Evolutionary conservation across 345 rosid species (phyloP), one percentile per base, ranked within the genome.

Genomic region (Fremontodendron californicum): DNA sequence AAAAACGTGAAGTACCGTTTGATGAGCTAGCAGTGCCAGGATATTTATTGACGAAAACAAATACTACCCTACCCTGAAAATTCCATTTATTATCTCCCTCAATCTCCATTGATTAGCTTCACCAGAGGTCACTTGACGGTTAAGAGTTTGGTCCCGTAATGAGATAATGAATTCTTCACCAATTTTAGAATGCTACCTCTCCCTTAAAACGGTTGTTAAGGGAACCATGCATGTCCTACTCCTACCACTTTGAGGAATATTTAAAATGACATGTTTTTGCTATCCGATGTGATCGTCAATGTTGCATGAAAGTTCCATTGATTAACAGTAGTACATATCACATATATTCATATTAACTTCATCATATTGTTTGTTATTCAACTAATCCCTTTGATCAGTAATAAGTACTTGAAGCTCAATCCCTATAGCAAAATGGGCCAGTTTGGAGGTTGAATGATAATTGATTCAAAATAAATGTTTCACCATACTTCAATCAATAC

Each of bases 401-500:
- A 48, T 55, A 55, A 40, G 31, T 21, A 9, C 6, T 21, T 35
- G 71, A 42, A 58, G 63, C 40, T 29, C 39, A 61, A 61, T 61
- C 65, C 65, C 39, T 52, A 52, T 52, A 3, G 35, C 5, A 2
- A 6, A 68, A 68, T 45, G 73, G 35, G 55, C 21, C 73, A 25
- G 54, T 68, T 68, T 45, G 54, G 73, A 68, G 73, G 52, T 25
- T 68, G 55, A 3, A 25, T 68, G 33, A 45, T 68, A 43, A 68
- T 68, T 43, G 37, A 15, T 65, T 15, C 37, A 68, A 15, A 40
- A 68, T 68, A 68, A 68, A 68, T 68, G 73, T 68, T 45, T 68
- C 73, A 68, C 73, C 73, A 68, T 45, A 68, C 73, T 68, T 68
- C 73, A 68, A 68, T 45, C 21, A 68, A 45, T 45, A 68, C 54